Base-by-base conservation (phyloP, 1,284 basidiomycete species). In the Malassezia yamatoensis region DNA sequence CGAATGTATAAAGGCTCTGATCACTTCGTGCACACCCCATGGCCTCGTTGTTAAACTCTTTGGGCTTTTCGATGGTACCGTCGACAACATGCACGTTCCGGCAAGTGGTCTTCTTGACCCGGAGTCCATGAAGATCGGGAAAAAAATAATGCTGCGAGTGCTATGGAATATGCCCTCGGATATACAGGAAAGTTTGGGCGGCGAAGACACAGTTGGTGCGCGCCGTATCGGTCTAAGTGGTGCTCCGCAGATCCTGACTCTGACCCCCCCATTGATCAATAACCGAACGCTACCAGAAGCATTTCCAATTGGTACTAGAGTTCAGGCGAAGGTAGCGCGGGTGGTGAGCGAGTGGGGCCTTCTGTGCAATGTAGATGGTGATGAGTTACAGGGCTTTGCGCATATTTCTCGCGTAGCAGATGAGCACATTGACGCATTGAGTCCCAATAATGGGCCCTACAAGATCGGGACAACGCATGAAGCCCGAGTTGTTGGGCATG, bases 21-120 rank as follows among this genome's bases (percentile, higher is more conserved):
- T 98, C 56, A 96, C 90, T 3, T 83, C 84, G 8, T 80, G 87
- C n/a, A 79, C 84, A 37, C 80, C 85, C 15, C 80, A 79, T 18
- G 94, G 96, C 21, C 78, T 98, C 49, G 88, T 88, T 69, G 79
- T 98, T 46, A 90, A 93, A 77, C 80, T 96, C 18, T 81, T 91
- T 33, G 93, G 91, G 2, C 93, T 88, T 77, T 96, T 91, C 75
- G 85, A 90, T 48, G 93, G 89, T 32, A 93, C 90, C 0, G 81
- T 90, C 49, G 90, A 96, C 71, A 78, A 83, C 41, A 82, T 85
- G 59, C 91, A 98, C 76, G 77, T 96, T 18, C 79, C 79, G 3
- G 65, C 77, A 15, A 35, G 42, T 13, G 21, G 20, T 8, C 37
- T 18, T 11, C 20, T 41, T 33, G 54, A 56, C 24, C 48, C 50